Evolutionary conservation across 768 basidiomycete genomes (phyloP).

Genomic region (Tubosaeta sp.): DNA sequence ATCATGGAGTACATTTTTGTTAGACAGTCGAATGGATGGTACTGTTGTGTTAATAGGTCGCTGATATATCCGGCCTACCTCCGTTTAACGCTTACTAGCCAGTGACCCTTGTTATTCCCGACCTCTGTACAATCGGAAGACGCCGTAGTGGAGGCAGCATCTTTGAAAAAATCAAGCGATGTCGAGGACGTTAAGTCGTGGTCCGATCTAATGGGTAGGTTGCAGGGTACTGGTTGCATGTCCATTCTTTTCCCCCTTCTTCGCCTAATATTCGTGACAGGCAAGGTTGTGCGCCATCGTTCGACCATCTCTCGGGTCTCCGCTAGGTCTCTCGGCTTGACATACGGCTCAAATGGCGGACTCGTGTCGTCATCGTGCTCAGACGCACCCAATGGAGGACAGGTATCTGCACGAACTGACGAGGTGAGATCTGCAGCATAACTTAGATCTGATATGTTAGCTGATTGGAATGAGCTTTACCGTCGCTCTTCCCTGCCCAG

Average conservation of each 20-base stretch:
- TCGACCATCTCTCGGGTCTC: conserved; percentile 30
- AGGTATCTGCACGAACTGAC: conserved; percentile 17
- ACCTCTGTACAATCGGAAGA: conserved; percentile 32
- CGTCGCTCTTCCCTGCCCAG: conserved; percentile 29
- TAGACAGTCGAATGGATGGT: background rate
- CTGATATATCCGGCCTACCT: conserved; percentile 3
- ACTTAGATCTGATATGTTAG: background rate
- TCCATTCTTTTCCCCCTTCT: conserved; percentile 12
- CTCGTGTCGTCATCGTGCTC: conserved; percentile 18
- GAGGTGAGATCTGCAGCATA: conserved; percentile 18
- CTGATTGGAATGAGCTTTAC: conserved; percentile 9
- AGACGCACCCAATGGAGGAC: conserved; percentile 14
- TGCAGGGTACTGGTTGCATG: conserved; percentile 3
- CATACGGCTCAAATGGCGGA: conserved; percentile 9
- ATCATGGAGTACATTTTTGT: background rate
- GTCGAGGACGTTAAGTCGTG: conserved; percentile 15
- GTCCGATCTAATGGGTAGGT: conserved; percentile 4
- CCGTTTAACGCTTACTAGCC: conserved; percentile 27
- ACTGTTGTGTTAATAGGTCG: background rate
- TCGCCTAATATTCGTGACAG: conserved; percentile 6
- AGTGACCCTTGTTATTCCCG: conserved; percentile 29
- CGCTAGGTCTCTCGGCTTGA: conserved; percentile 19
- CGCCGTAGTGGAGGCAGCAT: conserved; percentile 25
- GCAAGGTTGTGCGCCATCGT: conserved; percentile 28
- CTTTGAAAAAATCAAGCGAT: conserved; percentile 21